Conservation (phyloP, 805 yeast genomes). For the Barnettozyma wickerhamii region DNA sequence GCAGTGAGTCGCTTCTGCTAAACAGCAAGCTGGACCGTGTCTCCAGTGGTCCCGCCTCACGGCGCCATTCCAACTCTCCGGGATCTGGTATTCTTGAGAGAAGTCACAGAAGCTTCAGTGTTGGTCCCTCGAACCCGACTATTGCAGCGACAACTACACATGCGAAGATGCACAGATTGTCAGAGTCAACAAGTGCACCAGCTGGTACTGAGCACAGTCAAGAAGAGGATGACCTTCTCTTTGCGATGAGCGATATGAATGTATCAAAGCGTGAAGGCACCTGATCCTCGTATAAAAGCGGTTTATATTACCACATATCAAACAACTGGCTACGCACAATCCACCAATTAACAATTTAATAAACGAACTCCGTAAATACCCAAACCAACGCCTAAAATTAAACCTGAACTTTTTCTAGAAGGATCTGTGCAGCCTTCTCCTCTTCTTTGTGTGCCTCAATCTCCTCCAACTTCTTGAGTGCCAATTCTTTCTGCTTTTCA, state of each 20-base stretch:
- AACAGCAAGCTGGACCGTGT: conserved; percentile 4
- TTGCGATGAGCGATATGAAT: conserved; percentile 75
- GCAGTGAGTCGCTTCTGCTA: conserved; percentile 19
- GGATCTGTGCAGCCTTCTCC: background rate
- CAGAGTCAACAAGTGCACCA: conserved; percentile 1
- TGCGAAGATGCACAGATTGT: conserved; percentile 26
- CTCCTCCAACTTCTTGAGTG: conserved; percentile 2
- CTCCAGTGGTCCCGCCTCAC: conserved; percentile 13
- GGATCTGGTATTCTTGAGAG: conserved; percentile 14
- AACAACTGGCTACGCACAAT: background rate
- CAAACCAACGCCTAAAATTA: too few species aligned
- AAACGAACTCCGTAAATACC: too few species aligned
- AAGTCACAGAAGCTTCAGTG: conserved; percentile 13
- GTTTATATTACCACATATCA: background rate
- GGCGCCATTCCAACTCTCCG: conserved; percentile 19
- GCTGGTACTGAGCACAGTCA: conserved; percentile 31
- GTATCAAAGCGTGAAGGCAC: conserved; percentile 27
- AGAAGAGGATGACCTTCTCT: conserved; percentile 63
- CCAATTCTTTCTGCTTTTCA: conserved; percentile 23
- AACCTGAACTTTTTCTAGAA: background rate
- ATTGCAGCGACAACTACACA: conserved; percentile 28
- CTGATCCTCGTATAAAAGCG: too few species aligned
- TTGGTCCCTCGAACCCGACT: conserved; percentile 30
- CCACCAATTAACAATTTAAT: too few species aligned
- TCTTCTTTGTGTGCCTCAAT: conserved; percentile 5